A percentile compares a stretch with the other conserved stretches of the same genome.
Evolutionary conservation across 2,329 filamentous ascomycete genomes (phyloP).

Genomic region (Fusarium coffeatum): DNA sequence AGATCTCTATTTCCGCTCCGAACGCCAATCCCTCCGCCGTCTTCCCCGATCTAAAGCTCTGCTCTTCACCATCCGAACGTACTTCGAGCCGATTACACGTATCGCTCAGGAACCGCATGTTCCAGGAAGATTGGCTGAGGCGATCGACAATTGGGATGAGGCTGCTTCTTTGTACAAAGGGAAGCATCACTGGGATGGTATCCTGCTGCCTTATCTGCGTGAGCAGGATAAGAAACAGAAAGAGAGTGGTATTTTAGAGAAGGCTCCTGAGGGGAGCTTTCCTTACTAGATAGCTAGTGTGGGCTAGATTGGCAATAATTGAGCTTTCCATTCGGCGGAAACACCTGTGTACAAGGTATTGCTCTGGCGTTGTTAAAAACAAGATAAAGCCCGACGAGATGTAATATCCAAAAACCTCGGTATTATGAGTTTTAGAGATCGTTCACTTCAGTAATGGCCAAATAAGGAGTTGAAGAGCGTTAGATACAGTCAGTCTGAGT

Average conservation of each 20-base stretch:
- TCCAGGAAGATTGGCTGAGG: constrained; percentile 25
- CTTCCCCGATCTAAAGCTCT: constrained; percentile 28
- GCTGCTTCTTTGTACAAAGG: constrained; percentile 27
- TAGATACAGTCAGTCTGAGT: no score
- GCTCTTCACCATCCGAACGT: constrained; percentile 29
- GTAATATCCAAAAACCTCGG: no score
- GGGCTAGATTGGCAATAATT: neutral
- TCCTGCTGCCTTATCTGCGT: constrained; percentile 29
- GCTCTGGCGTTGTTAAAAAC: no score
- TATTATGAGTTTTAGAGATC: no score
- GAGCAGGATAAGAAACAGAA: constrained; percentile 27
- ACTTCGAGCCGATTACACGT: constrained; percentile 31
- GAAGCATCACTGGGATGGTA: constrained; percentile 29
- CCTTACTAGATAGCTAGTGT: constrained; percentile 3
- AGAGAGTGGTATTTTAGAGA: constrained; percentile 13
- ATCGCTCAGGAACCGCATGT: constrained; percentile 32
- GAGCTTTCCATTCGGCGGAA: no score
- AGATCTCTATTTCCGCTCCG: constrained; percentile 37
- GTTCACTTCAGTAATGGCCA: no score
- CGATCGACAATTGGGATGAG: constrained; percentile 37
- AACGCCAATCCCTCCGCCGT: constrained; percentile 34
- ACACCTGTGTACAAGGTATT: no score
- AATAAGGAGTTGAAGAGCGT: no score
- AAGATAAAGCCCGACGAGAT: no score
- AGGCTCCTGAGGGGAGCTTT: constrained; percentile 13